Percentiles rank a stretch among this genome's conserved stretches.
Conservation (phyloP, 805 yeast species). For the Ogataea allantospora region DNA sequence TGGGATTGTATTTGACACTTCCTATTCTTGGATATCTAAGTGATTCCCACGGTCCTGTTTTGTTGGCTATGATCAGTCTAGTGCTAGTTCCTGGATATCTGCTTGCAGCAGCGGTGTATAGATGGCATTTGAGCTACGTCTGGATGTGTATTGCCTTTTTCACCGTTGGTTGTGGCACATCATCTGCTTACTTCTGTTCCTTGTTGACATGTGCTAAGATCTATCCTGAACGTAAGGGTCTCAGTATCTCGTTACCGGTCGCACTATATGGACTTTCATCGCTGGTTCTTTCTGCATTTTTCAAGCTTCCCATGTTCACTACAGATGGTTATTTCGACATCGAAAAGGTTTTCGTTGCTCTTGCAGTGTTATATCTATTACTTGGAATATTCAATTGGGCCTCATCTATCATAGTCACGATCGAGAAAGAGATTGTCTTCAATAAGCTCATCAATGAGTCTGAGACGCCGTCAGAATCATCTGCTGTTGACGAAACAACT, state of each 20-base stretch:
- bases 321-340: conserved; percentile 40
- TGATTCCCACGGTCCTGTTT: conserved; percentile 81
- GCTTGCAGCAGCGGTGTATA: conserved; percentile 41
- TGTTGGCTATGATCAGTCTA: conserved; percentile 61
- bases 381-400: conserved; percentile 62
- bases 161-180: conserved; percentile 68
- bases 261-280: conserved; percentile 84
- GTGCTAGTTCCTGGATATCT: conserved; percentile 69
- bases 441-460: conserved; percentile 24
- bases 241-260: conserved; percentile 86
- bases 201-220: conserved; percentile 80
- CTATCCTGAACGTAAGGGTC: conserved; percentile 71
- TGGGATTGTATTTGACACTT: conserved; percentile 82
- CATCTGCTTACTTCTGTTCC: conserved; percentile 68
- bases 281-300: conserved; percentile 64
- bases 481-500: conserved; percentile 28
- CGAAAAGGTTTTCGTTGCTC: conserved; percentile 48
- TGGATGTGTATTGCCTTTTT: conserved; percentile 50
- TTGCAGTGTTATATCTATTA: conserved; percentile 51
- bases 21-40: conserved; percentile 82
- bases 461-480: conserved; percentile 13
- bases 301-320: conserved; percentile 42
- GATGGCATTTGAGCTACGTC: conserved; percentile 30
- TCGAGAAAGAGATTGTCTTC: conserved; percentile 49
- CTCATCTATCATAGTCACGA: conserved; percentile 61